Percentiles rank a stretch among this genome's conserved stretches.
These are phyloP conservation scores for Glebionis coronaria DNA, from an alignment of 129 eudicot genomes.

Conservation along the genomic window DNA sequence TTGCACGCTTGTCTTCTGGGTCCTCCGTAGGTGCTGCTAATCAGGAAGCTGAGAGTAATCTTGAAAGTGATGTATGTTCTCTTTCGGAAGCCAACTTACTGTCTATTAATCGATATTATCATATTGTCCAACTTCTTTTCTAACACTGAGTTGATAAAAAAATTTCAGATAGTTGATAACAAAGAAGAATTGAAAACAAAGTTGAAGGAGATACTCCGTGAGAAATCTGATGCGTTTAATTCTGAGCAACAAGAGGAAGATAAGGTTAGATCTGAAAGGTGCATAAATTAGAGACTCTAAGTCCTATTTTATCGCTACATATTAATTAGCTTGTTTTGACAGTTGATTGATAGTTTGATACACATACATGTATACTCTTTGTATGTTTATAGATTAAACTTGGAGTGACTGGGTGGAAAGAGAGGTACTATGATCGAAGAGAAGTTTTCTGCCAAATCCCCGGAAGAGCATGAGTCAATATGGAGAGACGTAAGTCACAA, in stretches of 20 bases:
- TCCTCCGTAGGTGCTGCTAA: constrained; percentile 56
- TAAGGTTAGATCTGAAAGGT: constrained; percentile 39
- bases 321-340: neutral
- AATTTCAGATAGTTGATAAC: constrained; percentile 55
- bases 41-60: constrained; percentile 68
- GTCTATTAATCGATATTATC: neutral
- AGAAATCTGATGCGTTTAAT: constrained; percentile 65
- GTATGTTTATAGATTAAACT: neutral
- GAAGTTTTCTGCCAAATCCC: no score
- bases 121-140: neutral
- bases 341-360: neutral
- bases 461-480: no score
- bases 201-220: constrained; percentile 59
- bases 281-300: neutral
- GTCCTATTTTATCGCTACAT: neutral
- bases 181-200: constrained; percentile 65
- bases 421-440: no score
- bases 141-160: neutral
- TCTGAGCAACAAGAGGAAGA: constrained; percentile 60
- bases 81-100: neutral
- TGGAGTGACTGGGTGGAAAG: no score
- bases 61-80: constrained; percentile 56
- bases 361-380: neutral
- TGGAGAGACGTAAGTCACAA: no score
- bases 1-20: no score